Evolutionary conservation across 1,284 basidiomycete species (phyloP).

Genomic region (Phylloboletellus chloephorus): DNA sequence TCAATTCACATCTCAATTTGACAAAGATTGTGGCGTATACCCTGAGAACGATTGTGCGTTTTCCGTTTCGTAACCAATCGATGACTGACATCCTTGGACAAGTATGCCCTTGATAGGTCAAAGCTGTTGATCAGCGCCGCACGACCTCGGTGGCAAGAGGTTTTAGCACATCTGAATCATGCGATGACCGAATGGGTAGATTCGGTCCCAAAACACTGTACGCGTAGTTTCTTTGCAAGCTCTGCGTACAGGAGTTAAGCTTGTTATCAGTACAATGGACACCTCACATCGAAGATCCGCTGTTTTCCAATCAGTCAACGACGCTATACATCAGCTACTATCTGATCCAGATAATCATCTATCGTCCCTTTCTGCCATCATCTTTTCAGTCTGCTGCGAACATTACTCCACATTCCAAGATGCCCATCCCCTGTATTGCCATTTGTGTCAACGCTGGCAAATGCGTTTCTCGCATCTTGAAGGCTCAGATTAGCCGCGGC

Average conservation of each 20-base stretch:
- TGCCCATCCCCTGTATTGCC: slow-evolving; percentile 48
- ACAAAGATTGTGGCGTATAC: slow-evolving; percentile 69
- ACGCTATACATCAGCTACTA: slow-evolving; percentile 68
- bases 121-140: slow-evolving; percentile 47
- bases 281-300: slow-evolving; percentile 45
- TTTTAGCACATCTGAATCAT: slow-evolving; percentile 67
- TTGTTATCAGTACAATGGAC: slow-evolving; percentile 60
- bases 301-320: slow-evolving; percentile 64
- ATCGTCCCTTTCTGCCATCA: slow-evolving; percentile 68
- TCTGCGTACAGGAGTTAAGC: not conserved
- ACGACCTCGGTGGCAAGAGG: slow-evolving; percentile 52
- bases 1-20: slow-evolving; percentile 64
- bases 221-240: slow-evolving; percentile 26
- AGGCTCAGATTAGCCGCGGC: slow-evolving; percentile 42
- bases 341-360: slow-evolving; percentile 64
- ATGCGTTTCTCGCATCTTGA: slow-evolving; percentile 58
- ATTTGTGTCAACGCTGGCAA: slow-evolving; percentile 65
- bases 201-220: slow-evolving; percentile 63
- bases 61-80: slow-evolving; percentile 5
- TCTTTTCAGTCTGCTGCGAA: slow-evolving; percentile 22
- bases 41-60: slow-evolving; percentile 59
- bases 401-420: slow-evolving; percentile 25
- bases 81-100: slow-evolving; percentile 11
- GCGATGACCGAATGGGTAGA: slow-evolving; percentile 71
- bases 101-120: slow-evolving; percentile 72